These are phyloP conservation scores for Beauveria bassiana DNA, from an alignment of 2,329 filamentous ascomycete species.

Conservation along the genomic window DNA sequence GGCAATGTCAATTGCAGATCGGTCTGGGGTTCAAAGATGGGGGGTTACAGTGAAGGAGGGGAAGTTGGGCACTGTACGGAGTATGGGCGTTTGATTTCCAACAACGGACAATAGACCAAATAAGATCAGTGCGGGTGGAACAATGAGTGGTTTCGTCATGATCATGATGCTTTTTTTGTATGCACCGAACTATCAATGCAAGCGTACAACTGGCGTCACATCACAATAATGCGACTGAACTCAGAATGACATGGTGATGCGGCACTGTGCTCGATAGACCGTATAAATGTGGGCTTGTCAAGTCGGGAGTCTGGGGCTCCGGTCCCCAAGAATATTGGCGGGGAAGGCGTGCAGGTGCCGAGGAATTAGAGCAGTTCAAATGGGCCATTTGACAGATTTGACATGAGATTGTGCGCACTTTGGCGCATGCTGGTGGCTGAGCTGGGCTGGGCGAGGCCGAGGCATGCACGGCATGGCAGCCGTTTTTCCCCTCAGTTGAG, in stretches of 20 bases:
- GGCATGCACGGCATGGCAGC: neutral
- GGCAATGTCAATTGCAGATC: neutral
- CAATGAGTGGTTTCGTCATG: no score
- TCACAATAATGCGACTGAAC: neutral
- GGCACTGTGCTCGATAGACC: neutral
- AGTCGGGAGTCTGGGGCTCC: neutral
- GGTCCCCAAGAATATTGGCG: neutral
- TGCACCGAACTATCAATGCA: no score
- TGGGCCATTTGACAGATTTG: no score
- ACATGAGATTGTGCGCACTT: neutral
- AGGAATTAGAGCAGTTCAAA: neutral
- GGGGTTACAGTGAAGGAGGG: neutral
- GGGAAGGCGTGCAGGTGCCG: constrained; percentile 1
- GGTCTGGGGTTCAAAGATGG: neutral
- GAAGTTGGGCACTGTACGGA: neutral
- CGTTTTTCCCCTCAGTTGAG: neutral
- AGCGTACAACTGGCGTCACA: neutral
- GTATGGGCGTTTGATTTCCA: neutral
- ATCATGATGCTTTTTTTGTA: no score
- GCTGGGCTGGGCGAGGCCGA: neutral
- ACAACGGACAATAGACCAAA: no score
- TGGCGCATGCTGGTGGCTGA: neutral
- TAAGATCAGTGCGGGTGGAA: no score
- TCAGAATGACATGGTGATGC: neutral
- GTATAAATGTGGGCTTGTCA: neutral